These are phyloP conservation scores for Nepenthes mirabilis DNA, from an alignment of 148 eudicot genomes.

Conservation along the genomic window DNA sequence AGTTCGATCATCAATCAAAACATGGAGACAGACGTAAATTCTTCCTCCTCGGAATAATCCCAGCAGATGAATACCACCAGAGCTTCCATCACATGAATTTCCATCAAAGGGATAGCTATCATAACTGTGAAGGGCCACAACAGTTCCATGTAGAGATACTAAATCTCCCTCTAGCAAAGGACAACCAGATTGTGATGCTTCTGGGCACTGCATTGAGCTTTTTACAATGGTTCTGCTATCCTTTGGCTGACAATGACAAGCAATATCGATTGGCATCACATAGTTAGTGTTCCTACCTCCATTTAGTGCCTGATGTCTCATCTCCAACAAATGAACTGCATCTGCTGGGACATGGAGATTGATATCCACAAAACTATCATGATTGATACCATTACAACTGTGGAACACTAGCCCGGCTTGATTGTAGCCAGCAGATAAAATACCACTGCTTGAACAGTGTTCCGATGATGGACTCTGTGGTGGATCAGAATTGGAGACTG, in stretches of 20 bases:
- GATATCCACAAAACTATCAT: conserved; percentile 36
- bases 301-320: conserved; percentile 20
- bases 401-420: conserved; percentile 23
- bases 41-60: conserved; percentile 18
- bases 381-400: conserved; percentile 11
- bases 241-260: conserved; percentile 5
- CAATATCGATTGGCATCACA: not conserved
- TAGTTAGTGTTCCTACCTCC: conserved; percentile 12
- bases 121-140: conserved; percentile 36
- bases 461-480: conserved; percentile 10
- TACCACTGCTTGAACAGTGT: conserved; percentile 11
- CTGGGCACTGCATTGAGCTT: conserved; percentile 16
- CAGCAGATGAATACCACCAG: conserved; percentile 15
- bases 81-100: conserved; percentile 9
- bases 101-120: conserved; percentile 11
- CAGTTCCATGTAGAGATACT: conserved; percentile 53
- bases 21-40: conserved; percentile 36
- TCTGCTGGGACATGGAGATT: conserved; percentile 29
- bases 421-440: conserved; percentile 8
- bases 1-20: conserved; percentile 35
- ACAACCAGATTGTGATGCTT: conserved; percentile 11
- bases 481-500: conserved; percentile 12
- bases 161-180: conserved; percentile 55
- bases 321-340: conserved; percentile 19
- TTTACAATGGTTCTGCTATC: conserved; percentile 8